Base-by-base conservation (phyloP, 106 monocot species). In the Dioscorea alata region DNA sequence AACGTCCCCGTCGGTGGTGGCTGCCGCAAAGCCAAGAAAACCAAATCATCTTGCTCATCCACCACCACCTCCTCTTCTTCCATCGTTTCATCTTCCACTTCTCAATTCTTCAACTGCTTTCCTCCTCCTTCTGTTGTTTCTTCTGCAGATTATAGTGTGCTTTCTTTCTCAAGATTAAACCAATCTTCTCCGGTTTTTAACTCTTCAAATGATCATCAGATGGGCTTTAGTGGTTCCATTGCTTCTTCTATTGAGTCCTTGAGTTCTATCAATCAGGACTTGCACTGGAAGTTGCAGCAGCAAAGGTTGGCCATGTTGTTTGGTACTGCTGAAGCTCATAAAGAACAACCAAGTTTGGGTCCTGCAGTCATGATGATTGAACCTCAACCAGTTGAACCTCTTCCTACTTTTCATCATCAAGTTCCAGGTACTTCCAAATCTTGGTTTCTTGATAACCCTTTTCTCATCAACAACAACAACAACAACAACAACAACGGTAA, bases 281-380 rank as follows among this genome's bases (percentile, higher is more conserved):
- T 83, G 25, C 83, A 83, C 65, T 83, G 83, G 83, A 83, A 76
- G 78, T 70, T 83, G 7, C 83, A 83, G 78, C 83, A 83, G 66
- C 77, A 83, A 74, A 73, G 83, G 59, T 65, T 83, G 60, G 78
- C 74, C 16, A 66, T 71, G 78, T 56, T 83, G 6, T 73, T 72
- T 21, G 82, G 72, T n/a, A 34, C 69, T 23, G 68, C 14, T 14
- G 18, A n/a, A 54, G 48, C 15, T 15, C 63, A 63, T 12, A 48
- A 49, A n/a, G 65, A 65, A 0, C 42, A 48, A 20, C 19, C 12
- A 12, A 49, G 28, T 28, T 28, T 28, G 28, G 28, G 28, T 28
- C 28, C 28, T 28, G 28, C n/a, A n/a, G n/a, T 24, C 42, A 42
- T 42, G 20, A 17, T 49, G 16, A 2, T 48, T 6, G 49, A 65